Percentiles rank a stretch among this genome's conserved stretches.
phyloP scores from a whole-genome alignment of 2,329 filamentous ascomycete genomes.

The Arthrobotrys pseudoclavata region DNA sequence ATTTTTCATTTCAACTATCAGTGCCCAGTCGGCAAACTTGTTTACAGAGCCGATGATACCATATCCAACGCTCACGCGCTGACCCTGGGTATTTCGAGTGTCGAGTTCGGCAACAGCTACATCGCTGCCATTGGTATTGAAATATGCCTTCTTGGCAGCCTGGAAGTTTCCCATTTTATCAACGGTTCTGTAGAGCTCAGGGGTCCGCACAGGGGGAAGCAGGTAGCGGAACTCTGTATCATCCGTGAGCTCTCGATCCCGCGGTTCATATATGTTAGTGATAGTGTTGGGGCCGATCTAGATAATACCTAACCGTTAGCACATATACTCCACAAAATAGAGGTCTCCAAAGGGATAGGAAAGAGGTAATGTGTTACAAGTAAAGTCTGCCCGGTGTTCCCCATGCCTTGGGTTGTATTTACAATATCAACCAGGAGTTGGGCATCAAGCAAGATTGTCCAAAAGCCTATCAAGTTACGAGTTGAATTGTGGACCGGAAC shows the following conservation, averaged over 20 bases:
- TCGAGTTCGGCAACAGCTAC: constrained; percentile 58
- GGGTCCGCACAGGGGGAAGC: constrained; percentile 47
- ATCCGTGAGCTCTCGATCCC: constrained; percentile 50
- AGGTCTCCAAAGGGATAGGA: constrained; percentile 10
- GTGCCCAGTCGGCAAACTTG: constrained; percentile 80
- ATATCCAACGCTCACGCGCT: constrained; percentile 82
- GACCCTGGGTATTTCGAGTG: constrained; percentile 79
- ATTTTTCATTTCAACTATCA: constrained; percentile 82
- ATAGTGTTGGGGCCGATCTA: constrained; percentile 53
- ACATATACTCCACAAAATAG: constrained; percentile 32
- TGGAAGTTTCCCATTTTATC: constrained; percentile 59
- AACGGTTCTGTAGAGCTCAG: constrained; percentile 45
- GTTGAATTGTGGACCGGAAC: constrained; percentile 77
- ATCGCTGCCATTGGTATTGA: constrained; percentile 40
- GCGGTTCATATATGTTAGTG: constrained; percentile 39
- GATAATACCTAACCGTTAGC: neutral
- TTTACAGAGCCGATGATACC: constrained; percentile 75
- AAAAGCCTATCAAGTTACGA: constrained; percentile 41
- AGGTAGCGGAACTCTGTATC: constrained; percentile 48
- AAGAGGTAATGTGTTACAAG: constrained; percentile 56
- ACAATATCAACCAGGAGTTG: constrained; percentile 62
- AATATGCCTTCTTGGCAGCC: constrained; percentile 58
- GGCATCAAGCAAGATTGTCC: constrained; percentile 54
- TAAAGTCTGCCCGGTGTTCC: constrained; percentile 62
- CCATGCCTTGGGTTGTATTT: constrained; percentile 62